Conservation (phyloP, 2,329 filamentous ascomycete genomes). For the Ophiostoma sp. region DNA sequence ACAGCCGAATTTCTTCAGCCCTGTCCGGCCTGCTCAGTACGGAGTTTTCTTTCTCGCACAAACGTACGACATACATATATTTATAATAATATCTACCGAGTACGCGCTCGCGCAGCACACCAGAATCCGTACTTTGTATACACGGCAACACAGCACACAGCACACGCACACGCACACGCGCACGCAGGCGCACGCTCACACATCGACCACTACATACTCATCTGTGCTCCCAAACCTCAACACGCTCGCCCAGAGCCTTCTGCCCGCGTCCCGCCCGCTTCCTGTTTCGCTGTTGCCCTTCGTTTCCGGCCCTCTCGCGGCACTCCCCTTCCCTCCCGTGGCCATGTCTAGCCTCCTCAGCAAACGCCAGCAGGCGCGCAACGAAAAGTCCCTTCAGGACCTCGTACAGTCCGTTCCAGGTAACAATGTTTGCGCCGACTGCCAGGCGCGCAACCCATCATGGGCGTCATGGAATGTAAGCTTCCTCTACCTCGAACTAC, state of each 20-base stretch:
- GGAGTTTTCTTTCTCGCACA: neutral
- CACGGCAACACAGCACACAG: no score
- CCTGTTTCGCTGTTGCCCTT: neutral
- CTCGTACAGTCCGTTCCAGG: conserved; percentile 79
- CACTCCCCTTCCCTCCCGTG: no score
- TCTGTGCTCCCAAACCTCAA: neutral
- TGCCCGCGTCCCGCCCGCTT: neutral
- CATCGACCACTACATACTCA: neutral
- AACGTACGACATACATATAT: neutral
- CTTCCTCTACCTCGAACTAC: neutral
- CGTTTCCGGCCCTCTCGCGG: neutral
- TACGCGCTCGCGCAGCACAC: neutral
- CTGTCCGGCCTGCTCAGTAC: neutral
- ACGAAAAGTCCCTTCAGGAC: conserved; percentile 88
- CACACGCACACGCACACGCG: neutral
- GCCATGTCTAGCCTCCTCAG: conserved; percentile 67
- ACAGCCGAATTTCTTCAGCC: neutral
- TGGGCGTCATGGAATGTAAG: conserved; percentile 94
- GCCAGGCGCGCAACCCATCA: conserved; percentile 87
- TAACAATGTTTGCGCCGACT: conserved; percentile 94
- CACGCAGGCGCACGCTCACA: neutral
- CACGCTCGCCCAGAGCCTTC: neutral
- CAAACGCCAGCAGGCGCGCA: conserved; percentile 97
- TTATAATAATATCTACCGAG: neutral
- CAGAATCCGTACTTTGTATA: no score